Evolutionary conservation across 148 eudicot genomes (phyloP), one percentile per base, ranked within the genome.

Genomic region (Euryodendron excelsum): DNA sequence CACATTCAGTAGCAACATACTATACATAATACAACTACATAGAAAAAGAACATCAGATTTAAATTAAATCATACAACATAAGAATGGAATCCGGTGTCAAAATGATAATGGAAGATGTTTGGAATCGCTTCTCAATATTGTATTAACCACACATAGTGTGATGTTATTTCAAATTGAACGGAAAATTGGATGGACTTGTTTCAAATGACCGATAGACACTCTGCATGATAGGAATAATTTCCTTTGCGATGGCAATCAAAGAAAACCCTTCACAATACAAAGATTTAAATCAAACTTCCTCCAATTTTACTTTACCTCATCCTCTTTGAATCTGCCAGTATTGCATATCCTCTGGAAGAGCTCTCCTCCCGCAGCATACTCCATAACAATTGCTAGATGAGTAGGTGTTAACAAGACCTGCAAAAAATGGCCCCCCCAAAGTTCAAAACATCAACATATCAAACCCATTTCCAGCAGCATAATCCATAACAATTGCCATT

Each of bases 321-420:
- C 83, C 80, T 90, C 93, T 15, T 80, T 87, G 59, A 88, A 88
- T 72, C 90, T 81, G 21, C 93, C 91, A 33, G 90, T 87, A 45
- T 63, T 82, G 74, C 88, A 76, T 73, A 90, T 88, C 64, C 91
- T 82, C 44, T 74, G 79, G 66, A 88, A 88, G 72, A 88, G 90
- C 69, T 90, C 93, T 12, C 93, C 93, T 60, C 93, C 93, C 0
- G 91, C 86, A 3, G 93, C 93, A 77, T 90, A 90, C 79, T 90
- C 93, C 93, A 90, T 90, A n/a, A 85, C 90, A 30, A 90, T 88
- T 31, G 86, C 93, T 58, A 90, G 81, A 79, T 88, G 93, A 28
- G 93, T 90, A 1, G 91, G 90, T 13, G 93, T 88, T 48, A 87
- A 76, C 70, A 90, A 78, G 10, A 88, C 92, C 89, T 87, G 74